phyloP scores from a whole-genome alignment of 805 yeast species.

The Candida ficus region DNA sequence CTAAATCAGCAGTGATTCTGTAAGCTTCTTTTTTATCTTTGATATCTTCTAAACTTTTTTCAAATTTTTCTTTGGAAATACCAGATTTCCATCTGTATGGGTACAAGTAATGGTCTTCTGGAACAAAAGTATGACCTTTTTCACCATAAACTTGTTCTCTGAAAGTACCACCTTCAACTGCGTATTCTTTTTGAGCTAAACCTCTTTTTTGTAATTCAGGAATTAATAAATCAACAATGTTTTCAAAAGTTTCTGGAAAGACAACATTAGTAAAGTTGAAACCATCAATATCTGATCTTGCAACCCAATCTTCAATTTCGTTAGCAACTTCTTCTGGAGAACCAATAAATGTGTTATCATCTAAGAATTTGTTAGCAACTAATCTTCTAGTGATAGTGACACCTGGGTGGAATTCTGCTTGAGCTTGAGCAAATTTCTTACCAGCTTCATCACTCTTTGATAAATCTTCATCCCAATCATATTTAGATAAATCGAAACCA shows the following conservation, averaged over 20 bases:
- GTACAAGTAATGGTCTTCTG: constrained; percentile 16
- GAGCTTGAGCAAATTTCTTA: constrained; percentile 14
- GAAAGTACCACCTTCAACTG: constrained; percentile 27
- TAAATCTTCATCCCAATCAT: constrained; percentile 30
- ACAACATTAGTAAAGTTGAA: constrained; percentile 37
- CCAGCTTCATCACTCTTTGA: constrained; percentile 2
- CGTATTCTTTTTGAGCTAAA: constrained; percentile 25
- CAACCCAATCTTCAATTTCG: constrained; percentile 36
- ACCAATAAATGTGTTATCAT: constrained; percentile 22
- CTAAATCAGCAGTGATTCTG: constrained; percentile 11
- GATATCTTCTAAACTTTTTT: constrained; percentile 6
- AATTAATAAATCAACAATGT: constrained; percentile 31
- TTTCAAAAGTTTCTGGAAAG: constrained; percentile 35
- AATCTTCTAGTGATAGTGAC: constrained; percentile 14
- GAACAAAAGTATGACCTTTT: constrained; percentile 13
- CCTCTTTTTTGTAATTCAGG: constrained; percentile 30
- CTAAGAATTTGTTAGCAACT: constrained; percentile 25
- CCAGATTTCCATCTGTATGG: constrained; percentile 22
- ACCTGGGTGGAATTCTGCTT: constrained; percentile 18
- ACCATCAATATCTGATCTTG: constrained; percentile 36
- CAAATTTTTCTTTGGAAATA: constrained; percentile 25
- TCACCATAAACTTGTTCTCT: constrained; percentile 31
- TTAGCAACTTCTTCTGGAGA: constrained; percentile 35
- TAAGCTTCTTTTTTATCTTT: neutral
- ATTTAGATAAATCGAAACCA: constrained; percentile 32